Evolutionary conservation across 129 eudicot species (phyloP).

Genomic region (Smallanthus sonchifolius): DNA sequence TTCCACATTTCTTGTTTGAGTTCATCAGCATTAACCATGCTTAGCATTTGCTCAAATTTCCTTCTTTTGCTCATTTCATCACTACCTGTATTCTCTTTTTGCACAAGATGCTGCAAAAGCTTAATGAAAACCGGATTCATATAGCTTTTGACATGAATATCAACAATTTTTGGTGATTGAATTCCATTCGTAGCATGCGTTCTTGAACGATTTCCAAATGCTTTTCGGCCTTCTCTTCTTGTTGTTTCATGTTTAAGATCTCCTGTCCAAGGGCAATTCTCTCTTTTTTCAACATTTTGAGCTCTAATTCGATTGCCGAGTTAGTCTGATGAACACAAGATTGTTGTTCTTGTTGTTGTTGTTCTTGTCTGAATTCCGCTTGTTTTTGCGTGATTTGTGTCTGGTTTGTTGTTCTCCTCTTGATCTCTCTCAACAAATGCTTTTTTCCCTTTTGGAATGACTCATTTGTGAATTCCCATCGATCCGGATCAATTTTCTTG

Average conservation of each 20-base stretch:
- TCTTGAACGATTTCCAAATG: constrained; percentile 40
- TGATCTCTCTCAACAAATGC: constrained; percentile 62
- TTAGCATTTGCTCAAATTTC: constrained; percentile 21
- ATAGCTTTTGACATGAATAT: constrained; percentile 53
- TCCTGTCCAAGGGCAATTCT: constrained; percentile 38
- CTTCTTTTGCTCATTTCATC: constrained; percentile 42
- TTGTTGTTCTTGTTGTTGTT: constrained; percentile 12
- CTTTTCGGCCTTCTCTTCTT: constrained; percentile 42
- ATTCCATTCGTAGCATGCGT: constrained; percentile 44
- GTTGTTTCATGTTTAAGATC: constrained; percentile 49
- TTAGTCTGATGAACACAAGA: constrained; percentile 15
- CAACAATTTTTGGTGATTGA: constrained; percentile 46
- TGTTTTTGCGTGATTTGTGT: constrained; percentile 30
- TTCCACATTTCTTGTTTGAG: constrained; percentile 34
- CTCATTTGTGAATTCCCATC: constrained; percentile 86
- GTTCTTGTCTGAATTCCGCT: background rate
- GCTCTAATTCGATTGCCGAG: constrained; percentile 38
- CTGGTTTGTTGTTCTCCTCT: constrained; percentile 42
- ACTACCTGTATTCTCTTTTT: constrained; percentile 29
- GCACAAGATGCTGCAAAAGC: constrained; percentile 41
- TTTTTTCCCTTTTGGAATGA: constrained; percentile 71
- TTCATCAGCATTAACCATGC: constrained; percentile 6
- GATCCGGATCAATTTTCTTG: constrained; percentile 73
- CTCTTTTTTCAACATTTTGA: constrained; percentile 43
- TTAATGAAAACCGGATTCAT: constrained; percentile 38